phyloP scores from a whole-genome alignment of 257 asterid species.

The Rhazya stricta region DNA sequence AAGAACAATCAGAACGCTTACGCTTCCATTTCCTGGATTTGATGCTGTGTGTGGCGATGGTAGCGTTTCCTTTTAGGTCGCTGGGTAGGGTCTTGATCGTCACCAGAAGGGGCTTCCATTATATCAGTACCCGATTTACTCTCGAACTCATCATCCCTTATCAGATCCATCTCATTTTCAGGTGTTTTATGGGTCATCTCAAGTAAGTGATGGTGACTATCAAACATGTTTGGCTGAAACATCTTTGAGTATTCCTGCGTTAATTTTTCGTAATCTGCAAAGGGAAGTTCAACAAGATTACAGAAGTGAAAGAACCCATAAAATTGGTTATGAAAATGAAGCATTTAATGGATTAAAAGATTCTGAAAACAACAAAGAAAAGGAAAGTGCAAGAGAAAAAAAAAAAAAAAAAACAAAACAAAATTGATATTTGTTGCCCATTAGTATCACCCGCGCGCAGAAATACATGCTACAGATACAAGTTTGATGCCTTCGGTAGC shows the following conservation, averaged over 20 bases:
- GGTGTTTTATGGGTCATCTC: slow-evolving; percentile 53
- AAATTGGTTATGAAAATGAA: not conserved
- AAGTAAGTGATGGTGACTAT: slow-evolving; percentile 49
- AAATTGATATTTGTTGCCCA: not conserved
- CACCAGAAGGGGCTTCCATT: slow-evolving; percentile 69
- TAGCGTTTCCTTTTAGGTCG: slow-evolving; percentile 66
- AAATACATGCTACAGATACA: too few relatives aligned
- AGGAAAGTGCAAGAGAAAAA: not conserved
- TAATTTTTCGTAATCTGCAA: slow-evolving; percentile 12
- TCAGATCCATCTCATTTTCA: slow-evolving; percentile 51
- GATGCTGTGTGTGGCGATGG: slow-evolving; percentile 79
- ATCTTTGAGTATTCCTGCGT: slow-evolving; percentile 22
- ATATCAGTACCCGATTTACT: slow-evolving; percentile 57
- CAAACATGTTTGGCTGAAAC: slow-evolving; percentile 70
- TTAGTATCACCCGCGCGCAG: too few relatives aligned
- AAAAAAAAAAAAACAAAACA: not conserved
- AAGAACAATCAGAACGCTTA: slow-evolving; percentile 20
- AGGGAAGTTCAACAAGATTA: not conserved
- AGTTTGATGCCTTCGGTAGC: not conserved
- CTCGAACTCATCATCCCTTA: slow-evolving; percentile 64
- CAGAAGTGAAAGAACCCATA: not conserved
- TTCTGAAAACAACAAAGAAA: not conserved
- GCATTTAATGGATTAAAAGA: not conserved
- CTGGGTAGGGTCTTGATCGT: slow-evolving; percentile 63
- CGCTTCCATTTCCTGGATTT: slow-evolving; percentile 77